Conservation (phyloP, 106 monocot genomes). For the Cymbidium sinense region DNA sequence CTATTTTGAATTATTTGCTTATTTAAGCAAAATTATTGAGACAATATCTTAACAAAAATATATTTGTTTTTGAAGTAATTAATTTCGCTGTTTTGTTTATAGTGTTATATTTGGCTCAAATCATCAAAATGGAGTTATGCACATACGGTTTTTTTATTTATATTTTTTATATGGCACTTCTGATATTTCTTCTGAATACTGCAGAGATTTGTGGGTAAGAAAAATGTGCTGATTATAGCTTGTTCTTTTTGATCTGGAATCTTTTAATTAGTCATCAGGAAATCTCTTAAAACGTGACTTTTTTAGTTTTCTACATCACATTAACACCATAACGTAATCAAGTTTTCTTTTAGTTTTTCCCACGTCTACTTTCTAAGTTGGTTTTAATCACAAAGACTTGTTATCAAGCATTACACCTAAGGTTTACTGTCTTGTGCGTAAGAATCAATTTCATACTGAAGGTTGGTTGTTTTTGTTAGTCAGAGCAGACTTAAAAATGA, state of each 20-base stretch:
- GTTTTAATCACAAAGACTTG: background rate
- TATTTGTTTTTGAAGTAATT: no score
- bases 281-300: background rate
- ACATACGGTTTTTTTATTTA: no score
- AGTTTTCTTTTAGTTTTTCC: background rate
- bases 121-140: no score
- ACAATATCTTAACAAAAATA: no score
- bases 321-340: background rate
- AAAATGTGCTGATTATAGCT: background rate
- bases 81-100: no score
- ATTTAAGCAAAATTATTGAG: no score
- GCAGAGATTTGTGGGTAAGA: background rate
- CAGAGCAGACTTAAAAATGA: slow-evolving; percentile 5
- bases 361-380: background rate
- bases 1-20: no score
- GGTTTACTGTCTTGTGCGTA: background rate
- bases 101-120: no score
- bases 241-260: background rate
- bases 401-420: background rate
- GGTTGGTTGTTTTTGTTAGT: background rate
- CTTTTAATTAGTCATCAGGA: background rate
- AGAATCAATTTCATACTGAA: background rate
- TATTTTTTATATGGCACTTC: no score
- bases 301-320: background rate
- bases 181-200: no score